Base-by-base conservation (phyloP, 352 stramenopile genomes). In the Elongisporangium anandrum region DNA sequence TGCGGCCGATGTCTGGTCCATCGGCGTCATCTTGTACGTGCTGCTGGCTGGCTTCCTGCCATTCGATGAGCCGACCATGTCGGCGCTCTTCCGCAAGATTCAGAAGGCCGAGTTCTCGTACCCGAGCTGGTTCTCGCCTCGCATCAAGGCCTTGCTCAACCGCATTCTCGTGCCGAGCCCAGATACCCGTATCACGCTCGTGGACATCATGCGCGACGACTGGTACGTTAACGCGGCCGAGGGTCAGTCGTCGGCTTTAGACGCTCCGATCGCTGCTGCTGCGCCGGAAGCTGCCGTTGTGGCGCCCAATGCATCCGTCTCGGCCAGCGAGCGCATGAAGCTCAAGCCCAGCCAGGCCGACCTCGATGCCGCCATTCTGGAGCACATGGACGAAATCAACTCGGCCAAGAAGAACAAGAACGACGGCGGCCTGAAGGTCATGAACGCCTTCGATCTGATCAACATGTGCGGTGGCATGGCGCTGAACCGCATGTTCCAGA, bases 11-110 rank as follows among this genome's bases (percentile, higher is more conserved):
- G 95, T 99, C 21, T 99, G 98, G 97, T 98, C 90, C 45, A 97
- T 97, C 61, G 98, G 98, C 53, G 97, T 99, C 17, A 99, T 99
- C 60, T 80, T 99, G 34, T 99, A 99, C 72, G 88, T 96, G 38
- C 66, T 97, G 59, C 81, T 97, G 45, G 88, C 87, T 29, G 94
- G 94, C 12, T 98, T 97, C 66, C 68, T 98, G 38, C 94, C 94
- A 38, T 98, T 98, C 57, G 94, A 98, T 62, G 94, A 98, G 61
- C 86, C 87, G 1, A 97, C 88, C 3, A 98, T 99, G 87, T 93
- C 89, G 50, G 93, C 89, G 49, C 78, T 99, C 9, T 99, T 99
- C 74, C 81, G 87, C 55, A 98, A 98, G 75, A 99, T 99, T 67
- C 92, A 98, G 65, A 96, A 92, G 60, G 96, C 91, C 34, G 91